Evolutionary conservation across 2,329 filamentous ascomycete genomes (phyloP).

Genomic region (Coniochaeta ligniaria): DNA sequence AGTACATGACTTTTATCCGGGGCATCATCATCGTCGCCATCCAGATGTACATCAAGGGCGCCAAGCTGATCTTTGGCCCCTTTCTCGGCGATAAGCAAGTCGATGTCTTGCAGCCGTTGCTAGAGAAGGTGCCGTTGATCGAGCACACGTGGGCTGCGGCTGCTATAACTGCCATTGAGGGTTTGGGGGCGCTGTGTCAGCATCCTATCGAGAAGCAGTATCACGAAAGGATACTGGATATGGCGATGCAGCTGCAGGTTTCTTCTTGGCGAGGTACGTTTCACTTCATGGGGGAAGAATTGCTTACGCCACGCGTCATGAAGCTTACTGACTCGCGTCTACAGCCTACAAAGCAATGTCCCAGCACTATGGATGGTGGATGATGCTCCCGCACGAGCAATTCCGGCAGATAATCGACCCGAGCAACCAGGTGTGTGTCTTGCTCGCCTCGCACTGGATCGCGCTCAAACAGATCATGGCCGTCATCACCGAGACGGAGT

Average conservation of each 20-base stretch:
- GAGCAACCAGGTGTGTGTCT: conserved; percentile 33
- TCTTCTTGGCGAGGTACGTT: conserved; percentile 44
- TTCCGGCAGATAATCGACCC: conserved; percentile 44
- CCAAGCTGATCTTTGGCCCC: conserved; percentile 43
- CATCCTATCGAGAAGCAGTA: conserved; percentile 38
- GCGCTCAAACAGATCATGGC: conserved; percentile 47
- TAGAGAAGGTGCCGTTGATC: conserved; percentile 38
- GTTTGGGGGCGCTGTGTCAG: conserved; percentile 34
- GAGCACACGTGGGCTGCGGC: conserved; percentile 35
- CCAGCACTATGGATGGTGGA: conserved; percentile 50
- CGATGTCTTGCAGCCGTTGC: conserved; percentile 33
- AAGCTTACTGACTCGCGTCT: conserved; percentile 1
- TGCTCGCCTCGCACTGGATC: conserved; percentile 49
- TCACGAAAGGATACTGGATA: conserved; percentile 33
- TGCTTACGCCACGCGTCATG: neutral
- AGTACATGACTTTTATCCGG: conserved; percentile 54
- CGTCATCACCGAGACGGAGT: conserved; percentile 35
- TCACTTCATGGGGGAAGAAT: neutral
- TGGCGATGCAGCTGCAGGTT: conserved; percentile 43
- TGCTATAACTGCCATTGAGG: conserved; percentile 35
- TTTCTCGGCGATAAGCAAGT: conserved; percentile 33
- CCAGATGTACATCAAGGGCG: conserved; percentile 43
- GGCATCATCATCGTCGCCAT: conserved; percentile 47
- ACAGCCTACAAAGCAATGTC: conserved; percentile 43
- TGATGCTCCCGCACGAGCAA: conserved; percentile 43